Base-by-base conservation (phyloP, 495 filamentous ascomycete species). In the Hyaloscypha bicolor region DNA sequence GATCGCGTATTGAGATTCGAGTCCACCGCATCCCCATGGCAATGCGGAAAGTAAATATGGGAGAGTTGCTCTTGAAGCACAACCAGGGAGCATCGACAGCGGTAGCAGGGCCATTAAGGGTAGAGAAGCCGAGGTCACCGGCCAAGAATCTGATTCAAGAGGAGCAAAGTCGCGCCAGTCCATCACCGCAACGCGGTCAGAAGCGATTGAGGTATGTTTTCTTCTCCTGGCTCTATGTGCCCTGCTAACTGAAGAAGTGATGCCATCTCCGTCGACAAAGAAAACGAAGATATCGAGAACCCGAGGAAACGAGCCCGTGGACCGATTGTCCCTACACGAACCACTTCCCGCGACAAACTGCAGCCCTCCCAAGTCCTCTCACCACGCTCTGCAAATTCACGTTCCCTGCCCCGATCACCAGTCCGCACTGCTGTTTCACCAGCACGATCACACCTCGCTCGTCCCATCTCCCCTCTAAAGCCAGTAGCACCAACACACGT, bases 11-110 rank as follows among this genome's bases (percentile, higher is more conserved):
- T 33, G 94, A 98, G 80, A 90, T 97, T 77, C 92, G 95, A 75
- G 85, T 99, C 77, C 97, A 97, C 74, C 91, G 95, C 55, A 93
- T 99, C 55, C 95, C 95, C 9, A 82, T 86, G 48, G 86, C 88
- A 16, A 78, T 97, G 65, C 89, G 95, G 63, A 91, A 89, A 72
- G 85, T 84, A 35, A 97, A 85, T 55, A 94, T 99, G 86, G 89
- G 88, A 62, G 94, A 97, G 33, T 81, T 98, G 31, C 51, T 71
- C 3, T 42, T 59, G 33, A 75, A 75, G 53, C 57, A 87, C 70
- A 80, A 75, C 64, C 67, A 74, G 35, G 67, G 53, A 32, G 32
- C 68, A n/a, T 68, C 68, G 5, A 66, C 68, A 21, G 63, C 71
- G 56, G 62, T 62, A 9, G 62, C 66, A 30, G 66, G 61, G 30